Percentiles rank a stretch among this genome's conserved stretches.
Evolutionary conservation across 2,329 filamentous ascomycete species (phyloP).

Genomic region (Penicillium sp.): DNA sequence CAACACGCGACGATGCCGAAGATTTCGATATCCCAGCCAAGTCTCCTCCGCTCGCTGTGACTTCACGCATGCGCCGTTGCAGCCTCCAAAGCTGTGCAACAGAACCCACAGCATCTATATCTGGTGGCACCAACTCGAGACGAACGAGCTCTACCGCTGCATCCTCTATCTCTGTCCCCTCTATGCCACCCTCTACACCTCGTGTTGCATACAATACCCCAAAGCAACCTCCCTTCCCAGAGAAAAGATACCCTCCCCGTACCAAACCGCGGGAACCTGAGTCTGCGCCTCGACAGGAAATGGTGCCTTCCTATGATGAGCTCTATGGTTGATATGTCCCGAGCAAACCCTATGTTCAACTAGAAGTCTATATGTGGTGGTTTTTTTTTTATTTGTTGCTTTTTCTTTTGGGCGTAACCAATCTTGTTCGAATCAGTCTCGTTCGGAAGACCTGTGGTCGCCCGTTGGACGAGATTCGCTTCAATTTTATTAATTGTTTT

Average conservation of each 20-base stretch:
- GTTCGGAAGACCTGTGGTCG: neutral
- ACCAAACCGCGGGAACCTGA: conserved; percentile 22
- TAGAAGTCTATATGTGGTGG: conserved; percentile 6
- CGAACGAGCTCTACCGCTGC: conserved; percentile 35
- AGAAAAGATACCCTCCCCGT: conserved; percentile 23
- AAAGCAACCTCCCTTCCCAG: conserved; percentile 7
- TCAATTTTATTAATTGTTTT: neutral
- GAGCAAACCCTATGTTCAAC: neutral
- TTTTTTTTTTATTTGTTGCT: neutral
- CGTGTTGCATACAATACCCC: conserved; percentile 18
- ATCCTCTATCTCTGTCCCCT: conserved; percentile 26
- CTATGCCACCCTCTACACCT: conserved; percentile 28
- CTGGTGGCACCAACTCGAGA: conserved; percentile 31
- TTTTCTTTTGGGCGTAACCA: neutral
- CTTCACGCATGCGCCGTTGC: conserved; percentile 37
- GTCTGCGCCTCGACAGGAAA: conserved; percentile 22
- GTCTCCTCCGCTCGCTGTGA: conserved; percentile 38
- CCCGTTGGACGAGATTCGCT: neutral
- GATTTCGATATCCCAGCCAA: conserved; percentile 28
- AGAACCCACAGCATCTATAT: conserved; percentile 26
- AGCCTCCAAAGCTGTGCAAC: conserved; percentile 33
- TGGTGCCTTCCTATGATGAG: conserved; percentile 42
- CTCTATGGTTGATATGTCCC: conserved; percentile 34
- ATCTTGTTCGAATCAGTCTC: neutral
- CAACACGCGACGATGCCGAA: conserved; percentile 15